Conservation (phyloP, 257 asterid genomes). For the Solanum sejunctum region DNA sequence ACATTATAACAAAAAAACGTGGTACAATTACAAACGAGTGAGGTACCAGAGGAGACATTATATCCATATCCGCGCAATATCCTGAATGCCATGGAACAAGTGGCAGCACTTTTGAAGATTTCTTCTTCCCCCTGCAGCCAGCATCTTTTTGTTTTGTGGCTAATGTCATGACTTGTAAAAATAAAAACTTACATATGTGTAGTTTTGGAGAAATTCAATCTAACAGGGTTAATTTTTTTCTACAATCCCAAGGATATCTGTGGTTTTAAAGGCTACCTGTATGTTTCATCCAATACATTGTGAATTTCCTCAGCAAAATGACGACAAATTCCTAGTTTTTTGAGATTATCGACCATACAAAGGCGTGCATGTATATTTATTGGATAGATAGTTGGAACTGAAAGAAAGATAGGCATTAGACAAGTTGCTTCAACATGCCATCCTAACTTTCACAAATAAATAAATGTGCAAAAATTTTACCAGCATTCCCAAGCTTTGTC, state of each 20-base stretch:
- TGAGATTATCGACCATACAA: conserved; percentile 48
- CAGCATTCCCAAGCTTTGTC: conserved; percentile 56
- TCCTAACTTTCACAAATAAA: neutral
- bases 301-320: conserved; percentile 50
- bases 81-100: conserved; percentile 77
- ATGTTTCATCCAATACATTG: conserved; percentile 46
- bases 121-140: conserved; percentile 87
- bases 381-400: conserved; percentile 78
- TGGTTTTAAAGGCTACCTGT: conserved; percentile 35
- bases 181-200: neutral
- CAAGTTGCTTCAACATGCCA: neutral
- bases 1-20: neutral
- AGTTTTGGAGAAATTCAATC: neutral
- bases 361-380: conserved; percentile 41
- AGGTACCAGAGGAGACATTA: conserved; percentile 55
- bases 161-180: conserved; percentile 15
- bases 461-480: conserved; percentile 12
- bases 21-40: neutral
- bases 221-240: neutral
- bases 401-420: neutral
- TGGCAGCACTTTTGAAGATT: conserved; percentile 58
- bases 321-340: conserved; percentile 59
- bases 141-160: conserved; percentile 29
- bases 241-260: neutral
- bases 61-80: conserved; percentile 62